A percentile compares a stretch with the other conserved stretches of the same genome.
Evolutionary conservation across 495 filamentous ascomycete genomes (phyloP).

Genomic region (Penicillium silybi): DNA sequence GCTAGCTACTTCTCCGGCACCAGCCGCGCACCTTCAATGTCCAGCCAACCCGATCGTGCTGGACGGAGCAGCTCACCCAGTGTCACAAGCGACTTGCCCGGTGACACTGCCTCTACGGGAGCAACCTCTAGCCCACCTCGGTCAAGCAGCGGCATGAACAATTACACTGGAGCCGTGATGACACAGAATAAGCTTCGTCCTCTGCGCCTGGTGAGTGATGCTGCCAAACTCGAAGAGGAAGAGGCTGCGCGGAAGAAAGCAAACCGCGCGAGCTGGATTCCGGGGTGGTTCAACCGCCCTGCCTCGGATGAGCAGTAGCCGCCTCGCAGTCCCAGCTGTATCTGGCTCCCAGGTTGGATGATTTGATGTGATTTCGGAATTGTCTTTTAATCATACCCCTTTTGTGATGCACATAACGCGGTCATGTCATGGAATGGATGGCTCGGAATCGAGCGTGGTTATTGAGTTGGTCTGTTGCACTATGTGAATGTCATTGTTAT

Average conservation of each 20-base stretch:
- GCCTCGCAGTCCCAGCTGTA: constrained; percentile 7
- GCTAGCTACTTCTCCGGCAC: constrained; percentile 40
- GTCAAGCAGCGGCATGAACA: constrained; percentile 51
- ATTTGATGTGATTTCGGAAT: constrained; percentile 24
- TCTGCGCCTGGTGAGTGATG: constrained; percentile 68
- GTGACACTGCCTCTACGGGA: constrained; percentile 43
- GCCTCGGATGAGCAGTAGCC: constrained; percentile 20
- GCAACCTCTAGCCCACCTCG: constrained; percentile 54
- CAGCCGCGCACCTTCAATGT: constrained; percentile 45
- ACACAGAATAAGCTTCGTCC: constrained; percentile 79
- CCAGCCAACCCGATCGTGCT: constrained; percentile 40
- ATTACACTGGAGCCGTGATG: constrained; percentile 55
- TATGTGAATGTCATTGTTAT: constrained; percentile 4
- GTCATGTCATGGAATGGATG: constrained; percentile 19
- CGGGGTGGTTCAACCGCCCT: constrained; percentile 47
- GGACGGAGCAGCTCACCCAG: constrained; percentile 56
- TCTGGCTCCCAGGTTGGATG: constrained; percentile 15
- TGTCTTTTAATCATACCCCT: constrained; percentile 28
- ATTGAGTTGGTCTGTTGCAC: constrained; percentile 9
- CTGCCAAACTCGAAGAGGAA: constrained; percentile 40
- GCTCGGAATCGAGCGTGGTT: constrained; percentile 10
- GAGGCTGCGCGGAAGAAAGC: constrained; percentile 54
- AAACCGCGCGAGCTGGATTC: constrained; percentile 60
- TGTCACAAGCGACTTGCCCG: constrained; percentile 55
- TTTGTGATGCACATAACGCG: constrained; percentile 27